Conservation (phyloP, 2,329 filamentous ascomycete species). For the Verticillium tricorpus region DNA sequence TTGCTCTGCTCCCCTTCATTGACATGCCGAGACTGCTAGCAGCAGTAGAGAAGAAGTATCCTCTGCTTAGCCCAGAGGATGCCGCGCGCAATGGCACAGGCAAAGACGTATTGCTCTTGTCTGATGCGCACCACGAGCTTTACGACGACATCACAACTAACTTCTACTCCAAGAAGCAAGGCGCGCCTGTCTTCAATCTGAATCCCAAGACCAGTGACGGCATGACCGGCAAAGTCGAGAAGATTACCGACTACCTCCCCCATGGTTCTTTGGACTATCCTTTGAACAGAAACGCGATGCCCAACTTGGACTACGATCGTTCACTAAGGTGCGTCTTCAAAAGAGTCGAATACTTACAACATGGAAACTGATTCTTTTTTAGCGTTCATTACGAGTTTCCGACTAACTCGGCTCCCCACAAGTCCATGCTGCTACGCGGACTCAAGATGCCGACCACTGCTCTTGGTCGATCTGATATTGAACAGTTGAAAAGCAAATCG, state of each 20-base stretch:
- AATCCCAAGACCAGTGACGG: conserved; percentile 73
- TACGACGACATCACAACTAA: conserved; percentile 80
- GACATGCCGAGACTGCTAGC: conserved; percentile 81
- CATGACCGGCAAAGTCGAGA: conserved; percentile 74
- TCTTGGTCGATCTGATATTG: conserved; percentile 71
- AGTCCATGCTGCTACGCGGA: conserved; percentile 89
- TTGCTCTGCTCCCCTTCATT: conserved; percentile 91
- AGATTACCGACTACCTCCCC: conserved; percentile 79
- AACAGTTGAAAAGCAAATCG: conserved; percentile 63
- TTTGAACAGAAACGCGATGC: conserved; percentile 65
- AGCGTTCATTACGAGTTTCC: conserved; percentile 88
- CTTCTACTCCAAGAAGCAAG: conserved; percentile 90
- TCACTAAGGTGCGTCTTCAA: conserved; percentile 68
- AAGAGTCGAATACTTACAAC: not conserved
- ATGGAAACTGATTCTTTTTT: not conserved
- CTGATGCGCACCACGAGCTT: conserved; percentile 70
- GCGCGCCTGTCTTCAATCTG: conserved; percentile 61
- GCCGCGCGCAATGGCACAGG: conserved; percentile 73
- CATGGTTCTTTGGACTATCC: conserved; percentile 79
- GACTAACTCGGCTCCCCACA: conserved; percentile 64
- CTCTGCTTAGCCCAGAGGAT: conserved; percentile 72
- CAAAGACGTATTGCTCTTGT: conserved; percentile 77
- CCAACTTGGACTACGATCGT: conserved; percentile 76
- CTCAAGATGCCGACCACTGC: conserved; percentile 68
- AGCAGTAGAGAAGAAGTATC: conserved; percentile 81